A percentile compares a stretch with the other conserved stretches of the same genome.
phyloP scores from a whole-genome alignment of 2,329 filamentous ascomycete genomes.

The Hymenoscyphus salicellus region DNA sequence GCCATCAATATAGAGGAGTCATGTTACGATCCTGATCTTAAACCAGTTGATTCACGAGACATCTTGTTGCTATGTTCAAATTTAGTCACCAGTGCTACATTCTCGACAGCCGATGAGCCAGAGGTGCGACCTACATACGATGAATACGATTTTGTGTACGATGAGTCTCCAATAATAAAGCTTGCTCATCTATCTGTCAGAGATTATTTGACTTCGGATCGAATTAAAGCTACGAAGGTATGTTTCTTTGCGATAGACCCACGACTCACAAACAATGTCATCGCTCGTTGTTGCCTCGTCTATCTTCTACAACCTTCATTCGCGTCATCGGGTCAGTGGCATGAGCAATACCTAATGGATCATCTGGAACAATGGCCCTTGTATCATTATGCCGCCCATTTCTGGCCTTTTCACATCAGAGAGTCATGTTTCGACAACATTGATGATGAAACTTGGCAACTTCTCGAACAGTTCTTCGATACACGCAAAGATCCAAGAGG shows the following conservation, averaged over 20 bases:
- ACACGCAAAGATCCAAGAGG: background rate
- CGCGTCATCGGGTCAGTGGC: background rate
- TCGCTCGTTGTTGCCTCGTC: background rate
- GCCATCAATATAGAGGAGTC: background rate
- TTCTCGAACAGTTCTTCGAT: background rate
- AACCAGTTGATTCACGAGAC: background rate
- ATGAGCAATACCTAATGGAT: background rate
- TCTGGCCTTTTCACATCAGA: slow-evolving; percentile 3
- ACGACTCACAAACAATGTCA: background rate
- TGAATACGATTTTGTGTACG: background rate
- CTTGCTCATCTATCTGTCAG: slow-evolving; percentile 3
- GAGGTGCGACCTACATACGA: background rate
- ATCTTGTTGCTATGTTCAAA: background rate
- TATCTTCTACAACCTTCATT: slow-evolving; percentile 6
- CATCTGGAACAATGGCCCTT: background rate
- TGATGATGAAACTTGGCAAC: background rate
- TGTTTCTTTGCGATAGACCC: background rate
- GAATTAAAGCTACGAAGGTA: background rate
- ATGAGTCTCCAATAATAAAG: background rate
- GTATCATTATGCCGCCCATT: slow-evolving; percentile 4
- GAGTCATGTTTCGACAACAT: background rate
- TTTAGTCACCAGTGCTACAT: background rate
- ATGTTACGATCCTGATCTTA: background rate
- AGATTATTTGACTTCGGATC: background rate
- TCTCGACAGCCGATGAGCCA: background rate